A percentile compares a stretch with the other conserved stretches of the same genome.
These are phyloP conservation scores for Cladophialophora exuberans DNA, from an alignment of 2,329 filamentous ascomycete genomes.

Conservation along the genomic window DNA sequence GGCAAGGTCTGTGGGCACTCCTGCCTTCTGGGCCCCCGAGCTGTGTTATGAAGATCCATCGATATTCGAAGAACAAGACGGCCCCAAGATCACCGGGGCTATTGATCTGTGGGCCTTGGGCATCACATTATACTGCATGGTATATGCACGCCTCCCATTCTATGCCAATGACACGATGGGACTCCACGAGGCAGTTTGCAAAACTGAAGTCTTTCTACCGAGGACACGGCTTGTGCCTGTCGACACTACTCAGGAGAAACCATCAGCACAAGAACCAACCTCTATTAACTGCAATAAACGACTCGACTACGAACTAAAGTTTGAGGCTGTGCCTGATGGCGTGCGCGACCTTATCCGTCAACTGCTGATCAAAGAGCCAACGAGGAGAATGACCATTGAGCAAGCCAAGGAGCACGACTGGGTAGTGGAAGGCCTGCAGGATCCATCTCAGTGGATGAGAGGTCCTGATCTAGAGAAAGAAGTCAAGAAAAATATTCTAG, in stretches of 20 bases:
- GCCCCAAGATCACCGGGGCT: conserved; percentile 80
- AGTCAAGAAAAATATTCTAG: conserved; percentile 78
- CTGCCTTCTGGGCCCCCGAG: conserved; percentile 96
- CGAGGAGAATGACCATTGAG: conserved; percentile 81
- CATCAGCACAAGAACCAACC: conserved; percentile 36
- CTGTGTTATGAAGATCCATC: conserved; percentile 85
- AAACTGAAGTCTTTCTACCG: conserved; percentile 89
- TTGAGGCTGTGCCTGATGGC: conserved; percentile 82
- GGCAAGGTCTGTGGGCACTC: conserved; percentile 97
- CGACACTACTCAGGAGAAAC: conserved; percentile 39
- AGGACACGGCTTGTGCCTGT: conserved; percentile 77
- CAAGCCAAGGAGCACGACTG: conserved; percentile 95
- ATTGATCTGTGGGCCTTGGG: conserved; percentile 98
- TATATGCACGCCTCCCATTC: conserved; percentile 93
- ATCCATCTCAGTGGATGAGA: conserved; percentile 83
- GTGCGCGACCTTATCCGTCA: conserved; percentile 76
- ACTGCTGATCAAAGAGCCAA: conserved; percentile 86
- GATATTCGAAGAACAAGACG: conserved; percentile 45
- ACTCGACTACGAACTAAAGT: conserved; percentile 75
- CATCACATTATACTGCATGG: conserved; percentile 92
- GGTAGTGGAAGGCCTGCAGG: conserved; percentile 77
- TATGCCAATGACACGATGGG: conserved; percentile 81
- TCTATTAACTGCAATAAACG: conserved; percentile 70
- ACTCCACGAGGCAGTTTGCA: conserved; percentile 89
- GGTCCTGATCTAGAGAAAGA: conserved; percentile 84